These are phyloP conservation scores for Saitozyma podzolica DNA, from an alignment of 768 basidiomycete species.

Conservation along the genomic window DNA sequence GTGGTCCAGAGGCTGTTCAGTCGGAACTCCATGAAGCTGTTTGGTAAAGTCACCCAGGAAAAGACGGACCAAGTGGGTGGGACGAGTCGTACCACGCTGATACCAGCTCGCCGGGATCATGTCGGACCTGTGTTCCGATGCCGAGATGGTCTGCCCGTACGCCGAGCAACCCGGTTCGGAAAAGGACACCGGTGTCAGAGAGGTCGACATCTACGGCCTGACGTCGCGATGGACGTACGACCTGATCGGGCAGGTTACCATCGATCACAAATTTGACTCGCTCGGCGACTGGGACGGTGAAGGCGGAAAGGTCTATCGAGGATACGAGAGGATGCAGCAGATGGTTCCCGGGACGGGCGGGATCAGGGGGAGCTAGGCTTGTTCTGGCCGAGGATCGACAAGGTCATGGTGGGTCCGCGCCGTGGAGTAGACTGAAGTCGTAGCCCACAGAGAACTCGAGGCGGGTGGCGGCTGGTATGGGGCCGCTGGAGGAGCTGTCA, in stretches of 20 bases:
- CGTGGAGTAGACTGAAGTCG: neutral
- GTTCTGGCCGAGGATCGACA: conserved; percentile 18
- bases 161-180: neutral
- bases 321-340: conserved; percentile 25
- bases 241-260: conserved; percentile 24
- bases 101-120: conserved; percentile 23
- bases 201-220: conserved; percentile 22
- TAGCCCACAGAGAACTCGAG: conserved; percentile 22
- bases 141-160: conserved; percentile 8
- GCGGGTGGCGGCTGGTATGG: conserved; percentile 17
- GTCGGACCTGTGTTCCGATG: conserved; percentile 12
- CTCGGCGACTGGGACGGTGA: conserved; percentile 18
- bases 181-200: conserved; percentile 5
- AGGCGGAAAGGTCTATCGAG: conserved; percentile 17
- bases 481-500: conserved; percentile 21
- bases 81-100: neutral
- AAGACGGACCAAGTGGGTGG: conserved; percentile 23
- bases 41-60: conserved; percentile 18
- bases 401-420: conserved; percentile 14
- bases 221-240: conserved; percentile 20
- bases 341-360: conserved; percentile 8
- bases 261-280: conserved; percentile 19
- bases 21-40: conserved; percentile 18
- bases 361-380: conserved; percentile 14
- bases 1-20: conserved; percentile 24